Evolutionary conservation across 352 stramenopile genomes (phyloP).

Genomic region (Phytophthora crassamura): DNA sequence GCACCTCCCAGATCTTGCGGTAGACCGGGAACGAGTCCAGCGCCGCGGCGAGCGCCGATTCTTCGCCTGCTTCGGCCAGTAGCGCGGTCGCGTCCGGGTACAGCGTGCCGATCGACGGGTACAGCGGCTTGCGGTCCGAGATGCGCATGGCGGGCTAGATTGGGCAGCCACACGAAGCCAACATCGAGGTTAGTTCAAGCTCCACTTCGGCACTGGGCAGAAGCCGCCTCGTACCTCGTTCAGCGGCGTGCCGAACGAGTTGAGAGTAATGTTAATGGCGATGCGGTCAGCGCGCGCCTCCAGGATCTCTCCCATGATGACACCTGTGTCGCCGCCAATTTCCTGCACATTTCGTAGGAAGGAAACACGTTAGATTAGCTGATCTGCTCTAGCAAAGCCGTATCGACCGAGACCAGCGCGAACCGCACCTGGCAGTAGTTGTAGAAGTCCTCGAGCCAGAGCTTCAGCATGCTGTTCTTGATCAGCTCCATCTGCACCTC

Average conservation of each 20-base stretch:
- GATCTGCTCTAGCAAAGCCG: neutral
- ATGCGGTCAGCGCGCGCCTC: constrained; percentile 96
- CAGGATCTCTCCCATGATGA: constrained; percentile 98
- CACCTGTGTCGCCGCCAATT: constrained; percentile 96
- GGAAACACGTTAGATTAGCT: constrained; percentile 4
- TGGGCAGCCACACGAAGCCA: neutral
- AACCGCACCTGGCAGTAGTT: constrained; percentile 90
- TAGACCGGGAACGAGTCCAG: constrained; percentile 97
- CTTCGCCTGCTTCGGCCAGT: constrained; percentile 93
- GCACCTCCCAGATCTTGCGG: constrained; percentile 97
- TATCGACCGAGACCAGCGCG: neutral
- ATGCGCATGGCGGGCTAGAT: constrained; percentile 94
- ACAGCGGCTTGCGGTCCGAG: constrained; percentile 97
- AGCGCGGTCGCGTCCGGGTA: constrained; percentile 97
- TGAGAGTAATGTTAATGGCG: constrained; percentile 99
- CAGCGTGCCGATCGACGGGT: constrained; percentile 97
- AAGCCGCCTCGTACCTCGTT: constrained; percentile 75
- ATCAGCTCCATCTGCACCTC: constrained; percentile 99
- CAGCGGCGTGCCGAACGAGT: constrained; percentile 96
- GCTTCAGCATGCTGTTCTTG: constrained; percentile 99
- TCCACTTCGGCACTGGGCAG: neutral
- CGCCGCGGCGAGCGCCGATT: constrained; percentile 84
- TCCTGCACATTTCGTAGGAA: constrained; percentile 43
- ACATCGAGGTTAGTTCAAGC: no score
- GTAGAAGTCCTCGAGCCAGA: constrained; percentile 96